Conservation (phyloP, 345 rosid genomes). For the Eutrema japonicum region DNA sequence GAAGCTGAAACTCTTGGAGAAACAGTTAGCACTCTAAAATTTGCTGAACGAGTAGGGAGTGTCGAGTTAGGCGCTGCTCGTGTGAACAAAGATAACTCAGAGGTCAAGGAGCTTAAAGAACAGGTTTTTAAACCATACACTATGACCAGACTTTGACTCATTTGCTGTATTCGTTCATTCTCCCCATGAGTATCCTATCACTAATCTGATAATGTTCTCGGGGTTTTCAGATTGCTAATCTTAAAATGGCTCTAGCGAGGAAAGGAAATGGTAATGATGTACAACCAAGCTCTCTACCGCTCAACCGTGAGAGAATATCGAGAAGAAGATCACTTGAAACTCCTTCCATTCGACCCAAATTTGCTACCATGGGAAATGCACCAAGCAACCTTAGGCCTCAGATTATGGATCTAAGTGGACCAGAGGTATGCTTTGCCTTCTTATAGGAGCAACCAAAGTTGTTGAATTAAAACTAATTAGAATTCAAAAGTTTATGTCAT, state of each 20-base stretch:
- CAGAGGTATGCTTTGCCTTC: constrained; percentile 55
- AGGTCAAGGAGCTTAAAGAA: constrained; percentile 89
- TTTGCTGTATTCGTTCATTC: constrained; percentile 5
- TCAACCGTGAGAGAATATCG: constrained; percentile 54
- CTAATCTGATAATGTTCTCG: not conserved
- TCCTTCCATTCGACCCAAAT: constrained; percentile 54
- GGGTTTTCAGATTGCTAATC: constrained; percentile 64
- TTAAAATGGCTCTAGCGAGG: constrained; percentile 71
- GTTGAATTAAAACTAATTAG: not conserved
- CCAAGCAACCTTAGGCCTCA: constrained; percentile 52
- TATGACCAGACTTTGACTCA: not conserved
- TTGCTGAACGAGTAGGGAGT: constrained; percentile 94
- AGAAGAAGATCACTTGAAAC: constrained; percentile 55
- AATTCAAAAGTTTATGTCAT: constrained; percentile 2
- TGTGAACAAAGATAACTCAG: constrained; percentile 77
- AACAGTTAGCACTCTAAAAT: constrained; percentile 90
- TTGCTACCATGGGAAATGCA: constrained; percentile 45
- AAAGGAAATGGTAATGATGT: constrained; percentile 56
- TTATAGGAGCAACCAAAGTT: not conserved
- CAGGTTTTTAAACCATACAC: constrained; percentile 52
- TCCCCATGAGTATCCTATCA: not conserved
- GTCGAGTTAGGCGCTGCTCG: constrained; percentile 96
- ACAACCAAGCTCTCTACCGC: constrained; percentile 45
- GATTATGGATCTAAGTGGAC: constrained; percentile 58
- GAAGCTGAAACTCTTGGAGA: constrained; percentile 84